Conservation (phyloP, 1,284 basidiomycete species). For the Trichosporon faecale region DNA sequence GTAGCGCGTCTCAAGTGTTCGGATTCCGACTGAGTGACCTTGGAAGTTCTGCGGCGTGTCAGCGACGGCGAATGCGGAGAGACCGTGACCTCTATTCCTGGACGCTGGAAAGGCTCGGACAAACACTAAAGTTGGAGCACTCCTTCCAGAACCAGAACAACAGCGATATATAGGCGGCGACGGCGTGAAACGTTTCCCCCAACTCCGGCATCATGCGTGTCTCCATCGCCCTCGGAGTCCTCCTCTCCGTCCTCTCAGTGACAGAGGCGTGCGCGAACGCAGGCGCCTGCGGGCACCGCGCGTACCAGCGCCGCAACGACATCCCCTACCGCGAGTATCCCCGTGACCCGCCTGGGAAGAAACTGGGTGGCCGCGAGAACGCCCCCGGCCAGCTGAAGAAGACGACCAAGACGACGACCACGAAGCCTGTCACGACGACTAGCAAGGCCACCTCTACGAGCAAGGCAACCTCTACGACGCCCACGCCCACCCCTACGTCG, state of each 20-base stretch:
- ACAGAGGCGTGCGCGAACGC: constrained; percentile 1
- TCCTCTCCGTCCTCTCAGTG: not conserved
- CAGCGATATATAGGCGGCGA: not conserved
- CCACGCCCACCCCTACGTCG: not conserved
- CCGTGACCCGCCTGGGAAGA: not conserved
- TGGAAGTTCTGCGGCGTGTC: not conserved
- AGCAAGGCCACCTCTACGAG: not conserved
- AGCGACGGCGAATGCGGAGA: not conserved
- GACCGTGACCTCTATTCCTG: not conserved
- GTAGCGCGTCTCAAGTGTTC: not conserved
- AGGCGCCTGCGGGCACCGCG: not conserved
- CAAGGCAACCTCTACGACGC: not conserved
- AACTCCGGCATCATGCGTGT: not conserved
- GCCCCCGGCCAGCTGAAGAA: not conserved
- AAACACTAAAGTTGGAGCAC: not conserved
- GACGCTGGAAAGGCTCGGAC: not conserved
- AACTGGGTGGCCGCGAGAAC: not conserved
- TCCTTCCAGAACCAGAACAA: not conserved
- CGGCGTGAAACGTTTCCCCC: not conserved
- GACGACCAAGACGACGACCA: not conserved
- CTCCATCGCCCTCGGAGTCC: not conserved
- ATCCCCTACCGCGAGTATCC: constrained; percentile 9
- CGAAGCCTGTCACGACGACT: not conserved
- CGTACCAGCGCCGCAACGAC: constrained; percentile 7
- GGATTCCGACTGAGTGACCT: not conserved